Conservation (phyloP, 805 yeast genomes). For the Metschnikowia peoriensis region DNA sequence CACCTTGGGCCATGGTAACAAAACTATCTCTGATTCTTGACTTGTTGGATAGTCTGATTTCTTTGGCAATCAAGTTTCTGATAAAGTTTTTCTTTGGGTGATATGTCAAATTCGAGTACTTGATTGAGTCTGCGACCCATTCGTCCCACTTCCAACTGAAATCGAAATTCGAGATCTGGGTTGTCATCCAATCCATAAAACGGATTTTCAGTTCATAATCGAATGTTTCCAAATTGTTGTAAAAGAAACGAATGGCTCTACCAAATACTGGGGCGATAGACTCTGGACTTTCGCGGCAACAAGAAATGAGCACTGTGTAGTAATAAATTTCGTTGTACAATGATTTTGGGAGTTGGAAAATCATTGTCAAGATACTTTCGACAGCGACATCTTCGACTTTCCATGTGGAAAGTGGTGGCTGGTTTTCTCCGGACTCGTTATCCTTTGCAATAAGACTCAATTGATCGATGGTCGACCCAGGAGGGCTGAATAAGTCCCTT, state of each 20-base stretch:
- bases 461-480: conserved; percentile 78
- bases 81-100: conserved; percentile 78
- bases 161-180: conserved; percentile 89
- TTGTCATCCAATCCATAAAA: conserved; percentile 86
- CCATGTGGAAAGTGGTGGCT: conserved; percentile 64
- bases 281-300: conserved; percentile 69
- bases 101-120: conserved; percentile 44
- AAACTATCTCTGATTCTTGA: conserved; percentile 70
- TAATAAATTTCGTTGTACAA: conserved; percentile 73
- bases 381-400: conserved; percentile 88
- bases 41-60: conserved; percentile 76
- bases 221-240: conserved; percentile 58
- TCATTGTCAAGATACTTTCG: conserved; percentile 74
- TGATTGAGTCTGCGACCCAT: conserved; percentile 68
- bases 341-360: conserved; percentile 70
- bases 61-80: conserved; percentile 77
- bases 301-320: conserved; percentile 79
- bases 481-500: conserved; percentile 47
- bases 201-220: conserved; percentile 73
- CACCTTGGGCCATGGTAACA: conserved; percentile 29
- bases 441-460: conserved; percentile 43
- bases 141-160: conserved; percentile 98
- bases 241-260: conserved; percentile 78
- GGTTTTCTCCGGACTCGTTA: conserved; percentile 40
- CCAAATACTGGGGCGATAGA: conserved; percentile 94